Evolutionary conservation across 140 eudicot species (phyloP).

Genomic region (Ambrosia hybrid): DNA sequence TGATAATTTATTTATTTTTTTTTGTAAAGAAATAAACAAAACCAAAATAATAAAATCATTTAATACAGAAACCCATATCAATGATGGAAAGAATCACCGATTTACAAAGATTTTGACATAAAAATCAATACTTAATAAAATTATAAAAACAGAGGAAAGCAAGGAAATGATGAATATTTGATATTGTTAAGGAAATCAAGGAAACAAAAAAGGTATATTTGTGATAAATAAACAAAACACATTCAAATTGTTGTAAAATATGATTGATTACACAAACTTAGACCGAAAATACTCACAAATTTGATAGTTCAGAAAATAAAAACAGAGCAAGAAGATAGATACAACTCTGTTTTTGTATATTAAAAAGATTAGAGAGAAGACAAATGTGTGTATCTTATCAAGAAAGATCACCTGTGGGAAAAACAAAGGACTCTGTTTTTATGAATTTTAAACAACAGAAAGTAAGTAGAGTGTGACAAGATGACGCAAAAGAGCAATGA

Average conservation of each 20-base stretch:
- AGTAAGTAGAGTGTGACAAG: slow-evolving; percentile 32
- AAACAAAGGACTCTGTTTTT: not conserved
- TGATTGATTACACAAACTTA: not conserved
- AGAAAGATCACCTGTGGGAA: slow-evolving; percentile 57
- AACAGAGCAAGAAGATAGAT: slow-evolving; percentile 2
- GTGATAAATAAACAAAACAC: not conserved
- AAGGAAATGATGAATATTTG: not conserved
- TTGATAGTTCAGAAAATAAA: not conserved
- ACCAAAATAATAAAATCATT: not conserved
- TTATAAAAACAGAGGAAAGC: slow-evolving; percentile 9
- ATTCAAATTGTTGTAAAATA: too few species aligned
- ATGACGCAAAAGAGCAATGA: slow-evolving; percentile 26
- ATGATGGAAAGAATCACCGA: not conserved
- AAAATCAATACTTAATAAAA: not conserved
- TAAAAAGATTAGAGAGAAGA: not conserved
- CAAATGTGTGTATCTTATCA: slow-evolving; percentile 15
- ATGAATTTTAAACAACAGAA: slow-evolving; percentile 14
- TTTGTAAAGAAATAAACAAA: not conserved
- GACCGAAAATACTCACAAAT: not conserved
- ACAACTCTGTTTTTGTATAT: too few species aligned
- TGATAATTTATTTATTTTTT: not conserved
- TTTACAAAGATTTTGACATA: not conserved
- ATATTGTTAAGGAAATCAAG: not conserved
- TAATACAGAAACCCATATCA: not conserved
- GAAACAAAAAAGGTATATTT: not conserved